These are phyloP conservation scores for Kazachstania taianensis DNA, from an alignment of 805 yeast genomes.

Conservation along the genomic window DNA sequence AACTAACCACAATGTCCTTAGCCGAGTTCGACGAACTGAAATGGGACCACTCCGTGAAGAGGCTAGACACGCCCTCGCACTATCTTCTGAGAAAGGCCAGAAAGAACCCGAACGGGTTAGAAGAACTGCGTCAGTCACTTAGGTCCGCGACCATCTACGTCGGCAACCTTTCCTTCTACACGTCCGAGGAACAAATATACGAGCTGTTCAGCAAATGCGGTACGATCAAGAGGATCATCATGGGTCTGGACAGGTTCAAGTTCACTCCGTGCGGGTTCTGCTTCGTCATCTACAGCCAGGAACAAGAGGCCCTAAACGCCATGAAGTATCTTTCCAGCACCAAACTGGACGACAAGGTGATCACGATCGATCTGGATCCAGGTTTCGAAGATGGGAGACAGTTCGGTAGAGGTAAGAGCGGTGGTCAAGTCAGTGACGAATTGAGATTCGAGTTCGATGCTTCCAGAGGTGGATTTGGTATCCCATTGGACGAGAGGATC, in stretches of 20 bases:
- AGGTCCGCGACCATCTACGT: conserved; percentile 74
- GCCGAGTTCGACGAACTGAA: conserved; percentile 44
- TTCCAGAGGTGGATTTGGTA: conserved; percentile 38
- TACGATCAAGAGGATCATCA: conserved; percentile 63
- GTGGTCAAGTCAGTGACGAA: conserved; percentile 86
- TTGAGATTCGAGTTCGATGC: conserved; percentile 40
- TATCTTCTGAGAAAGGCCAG: conserved; percentile 61
- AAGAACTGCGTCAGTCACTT: conserved; percentile 56
- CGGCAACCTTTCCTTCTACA: conserved; percentile 80
- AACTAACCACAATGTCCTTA: too few species aligned
- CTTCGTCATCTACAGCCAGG: conserved; percentile 67
- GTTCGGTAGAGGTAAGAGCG: conserved; percentile 84
- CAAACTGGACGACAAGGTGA: conserved; percentile 68
- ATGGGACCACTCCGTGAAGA: conserved; percentile 52
- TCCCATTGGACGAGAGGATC: conserved; percentile 28
- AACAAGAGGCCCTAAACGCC: conserved; percentile 68
- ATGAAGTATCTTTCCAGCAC: conserved; percentile 76
- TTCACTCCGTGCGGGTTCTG: conserved; percentile 96
- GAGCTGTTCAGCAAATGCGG: conserved; percentile 84
- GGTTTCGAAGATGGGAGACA: conserved; percentile 95
- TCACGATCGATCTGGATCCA: conserved; percentile 88
- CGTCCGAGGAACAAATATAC: conserved; percentile 89
- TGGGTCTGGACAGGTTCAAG: conserved; percentile 89
- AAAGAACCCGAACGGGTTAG: conserved; percentile 39
- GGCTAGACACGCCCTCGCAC: conserved; percentile 63